These are phyloP conservation scores for Apium graveolens DNA, from an alignment of 129 eudicot genomes.

Conservation along the genomic window DNA sequence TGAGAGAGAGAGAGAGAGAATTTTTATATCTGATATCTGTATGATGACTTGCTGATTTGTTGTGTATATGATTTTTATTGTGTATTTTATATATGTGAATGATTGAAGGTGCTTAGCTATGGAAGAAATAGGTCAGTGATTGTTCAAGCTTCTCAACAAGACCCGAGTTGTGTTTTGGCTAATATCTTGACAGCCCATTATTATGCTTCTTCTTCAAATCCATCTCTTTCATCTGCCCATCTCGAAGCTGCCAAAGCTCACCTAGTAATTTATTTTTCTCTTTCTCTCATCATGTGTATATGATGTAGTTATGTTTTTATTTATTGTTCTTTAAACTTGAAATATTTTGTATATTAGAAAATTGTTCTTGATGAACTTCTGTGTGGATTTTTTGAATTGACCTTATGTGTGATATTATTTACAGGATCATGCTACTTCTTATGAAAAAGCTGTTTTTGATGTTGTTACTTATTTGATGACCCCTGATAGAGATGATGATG, in stretches of 20 bases:
- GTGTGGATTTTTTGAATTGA: not conserved
- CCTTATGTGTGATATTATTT: not conserved
- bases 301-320: not conserved
- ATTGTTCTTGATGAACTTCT: not conserved
- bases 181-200: slow-evolving; percentile 77
- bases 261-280: slow-evolving; percentile 31
- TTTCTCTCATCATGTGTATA: not conserved
- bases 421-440: slow-evolving; percentile 63
- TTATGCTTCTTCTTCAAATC: slow-evolving; percentile 27
- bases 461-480: slow-evolving; percentile 45
- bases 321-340: not conserved
- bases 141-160: slow-evolving; percentile 61
- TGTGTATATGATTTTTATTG: not conserved
- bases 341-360: not conserved
- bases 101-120: slow-evolving; percentile 59
- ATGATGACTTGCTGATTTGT: not conserved
- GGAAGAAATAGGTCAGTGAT: slow-evolving; percentile 71
- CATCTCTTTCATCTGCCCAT: slow-evolving; percentile 32
- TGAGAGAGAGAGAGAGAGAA: no score
- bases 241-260: slow-evolving; percentile 53
- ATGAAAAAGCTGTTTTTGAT: slow-evolving; percentile 79
- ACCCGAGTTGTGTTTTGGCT: slow-evolving; percentile 64
- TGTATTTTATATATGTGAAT: not conserved
- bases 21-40: no score
- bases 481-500: slow-evolving; percentile 72